Evolutionary conservation across 176 grass and related monocot species (phyloP), one percentile per base, ranked within the genome.

Genomic region (Oryza coarctata): DNA sequence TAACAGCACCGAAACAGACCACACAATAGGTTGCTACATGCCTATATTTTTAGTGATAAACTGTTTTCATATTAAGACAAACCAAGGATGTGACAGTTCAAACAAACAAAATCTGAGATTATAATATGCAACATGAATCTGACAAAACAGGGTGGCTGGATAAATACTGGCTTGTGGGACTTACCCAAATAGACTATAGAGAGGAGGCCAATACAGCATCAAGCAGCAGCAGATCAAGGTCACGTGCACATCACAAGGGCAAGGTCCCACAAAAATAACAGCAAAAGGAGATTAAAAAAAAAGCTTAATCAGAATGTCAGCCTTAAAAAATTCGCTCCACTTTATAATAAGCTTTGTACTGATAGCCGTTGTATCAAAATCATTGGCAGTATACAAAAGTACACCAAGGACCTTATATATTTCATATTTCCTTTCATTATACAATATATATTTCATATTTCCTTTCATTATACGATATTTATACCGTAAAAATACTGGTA

Each of bases 131-230:
- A 34, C 43, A 74, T 73, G 82, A 77, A 82, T 84, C 60, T 78
- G 84, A 33, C 74, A 74, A 74, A 86, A 29, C 58, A 65, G 86
- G 66, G 64, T 35, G 55, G 7, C 34, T 70, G 2, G 71, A 70
- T 27, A 64, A 68, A 66, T 33, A 43, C 3, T 55, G 5, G 50
- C 7, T 73, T 74, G 76, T 88, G 78, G 82, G 84, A 89, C 87
- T 89, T 87, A 92, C 87, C 91, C 81, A 92, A 28, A 57, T 92
- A 92, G 81, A 92, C 90, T 92, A 87, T 86, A 78, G 79, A 77
- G 38, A 49, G 25, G 20, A 10, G 9, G 44, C 45, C 60, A 18
- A 50, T 25, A 35, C 29, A 79, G 71, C 66, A 79, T 35, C 38
- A 85, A 85, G 61, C 84, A 84, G 81, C 41, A 88, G 79, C 22